Evolutionary conservation across 108 stramenopile genomes (phyloP), one percentile per base, ranked within the genome.

Genomic region (Pelagomonas calceolata): DNA sequence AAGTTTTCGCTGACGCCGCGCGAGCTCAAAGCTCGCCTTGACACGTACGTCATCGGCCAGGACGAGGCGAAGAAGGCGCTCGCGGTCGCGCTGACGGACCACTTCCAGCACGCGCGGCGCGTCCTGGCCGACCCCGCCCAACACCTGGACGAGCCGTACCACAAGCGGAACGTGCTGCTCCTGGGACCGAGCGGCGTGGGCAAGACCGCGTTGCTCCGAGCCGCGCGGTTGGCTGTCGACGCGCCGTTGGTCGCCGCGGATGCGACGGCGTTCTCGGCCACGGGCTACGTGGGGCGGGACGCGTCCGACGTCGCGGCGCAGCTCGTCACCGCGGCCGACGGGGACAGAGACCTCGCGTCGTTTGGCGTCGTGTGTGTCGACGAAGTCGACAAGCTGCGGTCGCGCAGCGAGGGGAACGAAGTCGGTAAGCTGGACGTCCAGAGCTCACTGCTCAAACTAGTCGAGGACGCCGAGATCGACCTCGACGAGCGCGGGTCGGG

Each of bases 191-290:
- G 94, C 1, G 89, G 81, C 21, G 86, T 89, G 75, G 93, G 94
- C 30, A 98, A 98, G 80, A 98, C 97, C 5, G 75, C 96, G 66
- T 78, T 98, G 73, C 95, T 95, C n/a, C 96, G 97, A 81, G 98
- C 98, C 26, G 92, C 96, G 75, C 96, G 96, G 37, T 94, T 95
- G 71, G 95, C 12, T 12, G 39, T 64, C 63, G 63, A 30, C 63
- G 63, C 30, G 30, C 7, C 63, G 5, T 64, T 9, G 21, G 63
- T 64, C 30, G n/a, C 14, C 5, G 63, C 63, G 7, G 63, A 64
- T 12, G 63, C 63, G 30, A 64, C 63, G 30, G n/a, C 14, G 63
- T 64, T 64, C 63, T 30, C 30, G 21, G 63, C 63, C 7, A 64
- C 63, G 63, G 63, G 63, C 26, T 64, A 64, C 30, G 63, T 64